Percentiles rank a stretch among this genome's conserved stretches.
Evolutionary conservation across 2,329 filamentous ascomycete genomes (phyloP).

Genomic region (Colletotrichum eleusines): DNA sequence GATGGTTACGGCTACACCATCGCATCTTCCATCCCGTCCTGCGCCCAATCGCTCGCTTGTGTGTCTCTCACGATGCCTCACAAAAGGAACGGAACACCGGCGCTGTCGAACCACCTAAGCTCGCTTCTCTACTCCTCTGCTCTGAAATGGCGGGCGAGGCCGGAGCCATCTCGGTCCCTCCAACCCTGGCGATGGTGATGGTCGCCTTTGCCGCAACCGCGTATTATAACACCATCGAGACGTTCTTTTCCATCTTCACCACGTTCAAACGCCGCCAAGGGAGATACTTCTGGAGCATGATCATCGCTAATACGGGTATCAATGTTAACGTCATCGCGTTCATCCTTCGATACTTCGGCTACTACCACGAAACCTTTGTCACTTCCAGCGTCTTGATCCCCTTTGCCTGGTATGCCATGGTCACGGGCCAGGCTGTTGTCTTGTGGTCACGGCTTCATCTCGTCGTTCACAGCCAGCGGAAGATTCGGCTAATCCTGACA

Average conservation of each 20-base stretch:
- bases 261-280: slow-evolving; percentile 43
- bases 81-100: slow-evolving; percentile 10
- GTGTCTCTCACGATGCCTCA: slow-evolving; percentile 27
- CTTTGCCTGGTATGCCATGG: slow-evolving; percentile 58
- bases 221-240: slow-evolving; percentile 41
- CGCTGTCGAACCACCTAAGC: slow-evolving; percentile 15
- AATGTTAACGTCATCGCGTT: slow-evolving; percentile 40
- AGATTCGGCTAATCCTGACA: slow-evolving; percentile 62
- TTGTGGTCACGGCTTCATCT: slow-evolving; percentile 73
- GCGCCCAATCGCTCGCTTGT: not conserved
- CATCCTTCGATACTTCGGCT: slow-evolving; percentile 53
- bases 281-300: slow-evolving; percentile 45
- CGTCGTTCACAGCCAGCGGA: slow-evolving; percentile 62
- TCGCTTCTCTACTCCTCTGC: not conserved
- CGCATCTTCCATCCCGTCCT: slow-evolving; percentile 31
- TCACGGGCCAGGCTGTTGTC: slow-evolving; percentile 71
- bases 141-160: slow-evolving; percentile 37
- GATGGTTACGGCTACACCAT: not conserved
- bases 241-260: slow-evolving; percentile 43
- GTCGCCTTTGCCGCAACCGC: slow-evolving; percentile 53
- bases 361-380: slow-evolving; percentile 24
- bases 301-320: slow-evolving; percentile 44
- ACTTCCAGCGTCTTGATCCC: slow-evolving; percentile 54
- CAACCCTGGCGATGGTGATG: slow-evolving; percentile 42
- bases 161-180: slow-evolving; percentile 34